Base-by-base conservation (phyloP, 2,329 filamentous ascomycete species). In the Beauveria caledonica region DNA sequence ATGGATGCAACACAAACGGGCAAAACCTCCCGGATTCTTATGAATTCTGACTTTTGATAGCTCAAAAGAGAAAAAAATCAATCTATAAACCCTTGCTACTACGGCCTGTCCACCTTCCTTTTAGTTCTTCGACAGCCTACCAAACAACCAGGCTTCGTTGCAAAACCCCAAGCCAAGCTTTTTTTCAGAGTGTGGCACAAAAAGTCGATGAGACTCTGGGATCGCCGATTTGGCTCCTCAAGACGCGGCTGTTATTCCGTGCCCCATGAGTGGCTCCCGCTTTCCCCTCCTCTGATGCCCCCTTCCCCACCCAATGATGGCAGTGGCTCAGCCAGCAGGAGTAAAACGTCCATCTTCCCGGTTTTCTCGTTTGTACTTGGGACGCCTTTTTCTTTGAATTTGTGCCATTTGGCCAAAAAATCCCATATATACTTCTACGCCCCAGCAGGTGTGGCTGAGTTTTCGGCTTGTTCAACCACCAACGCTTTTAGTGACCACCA, bases 351-450 rank as follows among this genome's bases (percentile, higher is more conserved):
- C 53, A 56, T 46, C 33, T 56, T 56, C 53, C 42, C 42, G 21
- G 42, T 56, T 56, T 46, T 33, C 25, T 39, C 29, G 19, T 36
- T 39, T 23, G 11, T 27, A 21, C 27, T 33, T 27, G 27, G 25
- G 27, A 29, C 42, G 25, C 53, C n/a, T 21, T 56, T 44, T 25
- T 23, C 23, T 40, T 40, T 40, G 21, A 19, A 15, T 49, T 48
- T 50, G 44, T 40, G 45, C 55, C 45, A 58, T 27, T 58, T 58
- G 8, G 21, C 15, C 10, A 50, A 58, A 15, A 58, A 58, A 58
- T 58, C 19, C 46, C 56, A 58, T 58, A 58, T 58, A 58, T 50
- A 51, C 33, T 44, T 44, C 25, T 48, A 39, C 56, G 42, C 56
- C 56, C 44, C 36, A 58, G 46, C 33, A 51, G 8, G 25, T 58